phyloP scores from a whole-genome alignment of 2,329 filamentous ascomycete genomes.

The Byssochlamys sp. region DNA sequence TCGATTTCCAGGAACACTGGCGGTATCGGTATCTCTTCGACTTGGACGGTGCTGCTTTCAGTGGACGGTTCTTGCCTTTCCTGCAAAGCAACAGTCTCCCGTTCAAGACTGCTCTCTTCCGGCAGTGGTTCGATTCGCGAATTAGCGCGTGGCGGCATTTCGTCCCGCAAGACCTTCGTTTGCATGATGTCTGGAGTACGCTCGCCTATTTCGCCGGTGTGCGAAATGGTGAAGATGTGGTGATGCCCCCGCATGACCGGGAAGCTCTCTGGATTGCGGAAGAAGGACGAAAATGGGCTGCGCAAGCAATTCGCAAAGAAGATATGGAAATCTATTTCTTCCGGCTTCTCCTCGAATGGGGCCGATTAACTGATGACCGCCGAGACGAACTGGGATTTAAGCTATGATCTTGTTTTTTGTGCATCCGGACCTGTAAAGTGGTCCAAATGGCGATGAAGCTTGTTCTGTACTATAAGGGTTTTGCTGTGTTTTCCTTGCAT shows the following conservation, averaged over 20 bases:
- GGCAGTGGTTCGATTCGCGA: constrained; percentile 69
- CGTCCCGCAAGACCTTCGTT: constrained; percentile 63
- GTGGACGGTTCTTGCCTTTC: constrained; percentile 55
- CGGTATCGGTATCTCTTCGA: constrained; percentile 62
- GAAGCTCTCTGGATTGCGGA: constrained; percentile 59
- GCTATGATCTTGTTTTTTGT: constrained; percentile 5
- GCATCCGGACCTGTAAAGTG: background rate
- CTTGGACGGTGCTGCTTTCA: constrained; percentile 59
- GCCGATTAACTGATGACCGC: constrained; percentile 54
- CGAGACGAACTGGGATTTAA: constrained; percentile 40
- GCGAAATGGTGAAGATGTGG: constrained; percentile 38
- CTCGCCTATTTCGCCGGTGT: constrained; percentile 63
- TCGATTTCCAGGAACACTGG: constrained; percentile 51
- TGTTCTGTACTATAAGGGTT: background rate
- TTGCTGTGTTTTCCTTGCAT: background rate
- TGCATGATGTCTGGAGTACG: constrained; percentile 64
- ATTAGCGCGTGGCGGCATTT: constrained; percentile 71
- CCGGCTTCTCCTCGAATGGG: constrained; percentile 68
- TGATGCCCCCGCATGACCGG: constrained; percentile 40
- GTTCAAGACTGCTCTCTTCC: constrained; percentile 61
- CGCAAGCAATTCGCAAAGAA: constrained; percentile 53
- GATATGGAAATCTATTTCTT: constrained; percentile 79
- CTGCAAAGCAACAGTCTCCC: constrained; percentile 59
- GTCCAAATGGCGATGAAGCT: background rate
- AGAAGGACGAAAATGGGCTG: constrained; percentile 56